phyloP scores from a whole-genome alignment of 2,329 filamentous ascomycete species.

The Pseudodiploospora longispora region DNA sequence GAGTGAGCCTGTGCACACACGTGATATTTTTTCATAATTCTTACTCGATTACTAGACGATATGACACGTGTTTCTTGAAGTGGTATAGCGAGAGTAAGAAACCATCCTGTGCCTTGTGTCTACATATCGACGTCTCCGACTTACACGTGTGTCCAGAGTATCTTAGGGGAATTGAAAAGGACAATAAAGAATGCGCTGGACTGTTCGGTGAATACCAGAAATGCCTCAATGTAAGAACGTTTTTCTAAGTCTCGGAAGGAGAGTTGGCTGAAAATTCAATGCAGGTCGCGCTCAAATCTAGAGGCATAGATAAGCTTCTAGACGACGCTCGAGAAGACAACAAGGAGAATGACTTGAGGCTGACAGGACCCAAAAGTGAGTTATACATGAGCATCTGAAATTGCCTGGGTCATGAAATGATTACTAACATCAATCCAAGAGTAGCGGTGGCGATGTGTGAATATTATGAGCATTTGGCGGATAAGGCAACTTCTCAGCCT shows the following conservation, averaged over 20 bases:
- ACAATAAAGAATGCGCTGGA: slow-evolving; percentile 74
- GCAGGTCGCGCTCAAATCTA: slow-evolving; percentile 76
- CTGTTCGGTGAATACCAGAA: slow-evolving; percentile 84
- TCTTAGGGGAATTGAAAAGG: slow-evolving; percentile 71
- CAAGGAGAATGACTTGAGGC: slow-evolving; percentile 68
- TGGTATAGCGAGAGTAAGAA: slow-evolving; percentile 96
- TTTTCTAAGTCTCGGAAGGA: neutral
- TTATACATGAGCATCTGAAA: slow-evolving; percentile 33
- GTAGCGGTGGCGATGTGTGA: too few relatives aligned
- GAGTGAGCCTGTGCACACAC: slow-evolving; percentile 49
- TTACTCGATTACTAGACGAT: slow-evolving; percentile 51
- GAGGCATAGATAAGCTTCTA: slow-evolving; percentile 87
- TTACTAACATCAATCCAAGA: too few relatives aligned
- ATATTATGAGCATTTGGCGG: too few relatives aligned
- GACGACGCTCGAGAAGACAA: slow-evolving; percentile 86
- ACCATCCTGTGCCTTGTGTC: slow-evolving; percentile 9
- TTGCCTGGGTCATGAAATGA: neutral
- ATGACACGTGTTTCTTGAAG: slow-evolving; percentile 95
- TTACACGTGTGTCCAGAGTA: slow-evolving; percentile 55
- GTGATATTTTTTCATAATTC: neutral
- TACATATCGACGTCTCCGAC: neutral
- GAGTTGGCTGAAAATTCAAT: neutral
- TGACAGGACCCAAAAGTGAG: slow-evolving; percentile 36
- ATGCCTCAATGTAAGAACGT: slow-evolving; percentile 61
- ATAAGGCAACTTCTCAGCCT: too few relatives aligned